phyloP scores from a whole-genome alignment of 73 alveolate species.

The Uronychia setigera region DNA sequence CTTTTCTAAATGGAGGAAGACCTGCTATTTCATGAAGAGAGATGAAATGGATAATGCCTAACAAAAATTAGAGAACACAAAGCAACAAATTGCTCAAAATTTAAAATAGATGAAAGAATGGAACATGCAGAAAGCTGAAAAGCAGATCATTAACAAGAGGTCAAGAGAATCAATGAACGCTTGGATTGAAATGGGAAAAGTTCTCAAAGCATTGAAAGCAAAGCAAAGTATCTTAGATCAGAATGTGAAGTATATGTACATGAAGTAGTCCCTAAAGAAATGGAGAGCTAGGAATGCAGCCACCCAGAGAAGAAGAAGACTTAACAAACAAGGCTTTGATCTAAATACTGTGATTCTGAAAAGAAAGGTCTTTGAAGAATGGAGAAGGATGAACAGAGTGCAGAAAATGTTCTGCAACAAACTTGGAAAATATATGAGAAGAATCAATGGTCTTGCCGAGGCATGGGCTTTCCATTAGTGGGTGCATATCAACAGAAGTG shows the following conservation, averaged over 20 bases:
- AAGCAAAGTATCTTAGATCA: constrained; percentile 8
- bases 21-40: constrained; percentile 11
- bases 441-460: constrained; percentile 26
- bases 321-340: constrained; percentile 13
- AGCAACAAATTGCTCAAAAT: not conserved
- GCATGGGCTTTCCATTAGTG: constrained; percentile 28
- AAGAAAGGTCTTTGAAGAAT: constrained; percentile 7
- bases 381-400: constrained; percentile 18
- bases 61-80: not conserved
- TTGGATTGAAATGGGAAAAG: constrained; percentile 34
- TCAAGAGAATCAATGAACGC: constrained; percentile 27
- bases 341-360: not conserved
- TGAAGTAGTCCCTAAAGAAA: constrained; percentile 12
- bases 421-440: constrained; percentile 19
- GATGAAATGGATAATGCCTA: constrained; percentile 13
- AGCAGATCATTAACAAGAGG: constrained; percentile 8
- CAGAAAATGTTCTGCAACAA: constrained; percentile 35
- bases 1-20: constrained; percentile 46
- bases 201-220: constrained; percentile 17
- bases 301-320: constrained; percentile 40
- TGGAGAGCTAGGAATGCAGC: constrained; percentile 44
- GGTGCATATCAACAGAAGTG: constrained; percentile 22
- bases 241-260: constrained; percentile 19
- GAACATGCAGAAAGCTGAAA: constrained; percentile 29
- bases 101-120: not conserved